Conservation (phyloP, 164 flowering plant species). For the Stephania yunnanensis region DNA sequence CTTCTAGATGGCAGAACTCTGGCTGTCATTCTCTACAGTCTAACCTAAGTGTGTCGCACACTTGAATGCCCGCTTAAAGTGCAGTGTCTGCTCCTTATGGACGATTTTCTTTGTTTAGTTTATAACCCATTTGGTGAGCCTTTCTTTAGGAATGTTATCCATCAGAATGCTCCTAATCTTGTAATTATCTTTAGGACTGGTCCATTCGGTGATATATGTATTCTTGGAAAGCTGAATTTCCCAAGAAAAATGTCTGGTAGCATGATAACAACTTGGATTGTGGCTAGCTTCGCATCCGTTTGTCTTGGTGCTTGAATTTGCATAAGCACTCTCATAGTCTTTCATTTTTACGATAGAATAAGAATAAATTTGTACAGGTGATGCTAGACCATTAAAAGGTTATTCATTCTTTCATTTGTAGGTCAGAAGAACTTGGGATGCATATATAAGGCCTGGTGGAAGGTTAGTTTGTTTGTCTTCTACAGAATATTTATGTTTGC, state of each 20-base stretch:
- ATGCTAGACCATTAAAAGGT: background rate
- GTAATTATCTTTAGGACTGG: no score
- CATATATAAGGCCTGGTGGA: constrained; percentile 87
- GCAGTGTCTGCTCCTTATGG: background rate
- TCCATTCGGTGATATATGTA: no score
- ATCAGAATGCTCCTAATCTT: no score
- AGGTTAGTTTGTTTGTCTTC: constrained; percentile 38
- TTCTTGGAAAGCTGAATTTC: no score
- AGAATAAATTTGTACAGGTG: background rate
- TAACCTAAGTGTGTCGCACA: background rate
- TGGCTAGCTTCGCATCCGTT: no score
- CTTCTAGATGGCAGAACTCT: background rate
- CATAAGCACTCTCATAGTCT: background rate
- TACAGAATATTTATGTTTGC: background rate
- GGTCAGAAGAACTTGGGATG: constrained; percentile 97
- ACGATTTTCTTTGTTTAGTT: background rate
- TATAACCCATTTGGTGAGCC: background rate
- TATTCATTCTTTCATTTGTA: constrained; percentile 26
- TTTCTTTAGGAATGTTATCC: no score
- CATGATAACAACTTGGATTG: no score
- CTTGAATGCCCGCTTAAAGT: background rate
- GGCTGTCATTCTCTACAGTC: background rate
- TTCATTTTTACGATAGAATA: background rate
- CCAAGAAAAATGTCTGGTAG: no score
- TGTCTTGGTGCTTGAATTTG: no score